Conservation (phyloP, 2,329 filamentous ascomycete genomes). For the Curvularia verruculosa region DNA sequence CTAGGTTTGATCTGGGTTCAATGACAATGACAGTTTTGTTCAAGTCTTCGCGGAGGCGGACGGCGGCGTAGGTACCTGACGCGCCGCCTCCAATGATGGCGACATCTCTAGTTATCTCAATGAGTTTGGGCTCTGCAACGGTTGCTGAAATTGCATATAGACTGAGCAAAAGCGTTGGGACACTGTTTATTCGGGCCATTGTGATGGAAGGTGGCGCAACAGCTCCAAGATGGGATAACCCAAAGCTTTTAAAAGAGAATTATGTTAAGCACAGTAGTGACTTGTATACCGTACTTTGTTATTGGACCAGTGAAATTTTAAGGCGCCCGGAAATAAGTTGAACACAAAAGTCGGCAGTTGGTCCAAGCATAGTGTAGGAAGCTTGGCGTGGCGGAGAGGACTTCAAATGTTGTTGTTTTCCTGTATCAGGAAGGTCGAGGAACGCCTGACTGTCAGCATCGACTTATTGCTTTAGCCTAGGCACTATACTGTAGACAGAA, state of each 20-base stretch:
- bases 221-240: background rate
- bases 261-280: background rate
- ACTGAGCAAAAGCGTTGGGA: background rate
- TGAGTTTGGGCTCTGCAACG: background rate
- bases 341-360: background rate
- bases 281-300: background rate
- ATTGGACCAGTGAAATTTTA: background rate
- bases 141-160: background rate
- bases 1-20: constrained; percentile 50
- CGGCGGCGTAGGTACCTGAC: constrained; percentile 52
- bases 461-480: background rate
- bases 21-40: constrained; percentile 52
- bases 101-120: constrained; percentile 32
- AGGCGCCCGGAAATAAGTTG: background rate
- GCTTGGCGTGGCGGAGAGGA: background rate
- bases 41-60: constrained; percentile 49
- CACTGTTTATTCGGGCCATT: background rate
- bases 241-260: background rate
- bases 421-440: background rate
- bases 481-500: background rate
- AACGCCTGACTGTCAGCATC: background rate
- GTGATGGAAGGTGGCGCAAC: background rate
- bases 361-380: background rate
- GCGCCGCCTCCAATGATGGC: constrained; percentile 55
- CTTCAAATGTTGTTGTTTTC: background rate